phyloP scores from a whole-genome alignment of 2,329 filamentous ascomycete genomes.

The Lecanicillium sp. region DNA sequence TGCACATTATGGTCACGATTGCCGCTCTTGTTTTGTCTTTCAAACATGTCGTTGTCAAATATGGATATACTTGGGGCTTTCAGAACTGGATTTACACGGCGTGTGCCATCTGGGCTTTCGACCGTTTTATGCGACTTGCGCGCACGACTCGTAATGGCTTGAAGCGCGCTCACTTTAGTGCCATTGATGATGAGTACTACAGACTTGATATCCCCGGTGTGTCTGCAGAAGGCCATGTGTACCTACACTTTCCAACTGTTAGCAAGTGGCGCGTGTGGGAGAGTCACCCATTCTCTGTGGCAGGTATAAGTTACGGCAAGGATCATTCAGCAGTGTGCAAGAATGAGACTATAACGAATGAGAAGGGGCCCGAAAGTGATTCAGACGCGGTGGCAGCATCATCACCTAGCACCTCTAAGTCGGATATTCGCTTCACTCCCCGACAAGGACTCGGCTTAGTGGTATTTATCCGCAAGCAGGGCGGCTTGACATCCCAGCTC shows the following conservation, averaged over 20 bases:
- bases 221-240: slow-evolving; percentile 19
- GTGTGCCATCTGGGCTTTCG: slow-evolving; percentile 20
- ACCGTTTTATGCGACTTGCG: slow-evolving; percentile 17
- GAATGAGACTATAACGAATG: slow-evolving; percentile 10
- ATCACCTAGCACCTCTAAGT: background rate
- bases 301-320: slow-evolving; percentile 12
- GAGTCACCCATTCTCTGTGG: slow-evolving; percentile 23
- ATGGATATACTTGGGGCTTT: slow-evolving; percentile 31
- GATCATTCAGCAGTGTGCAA: slow-evolving; percentile 3
- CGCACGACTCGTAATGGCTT: slow-evolving; percentile 12
- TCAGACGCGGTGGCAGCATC: slow-evolving; percentile 2
- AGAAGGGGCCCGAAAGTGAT: background rate
- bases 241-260: slow-evolving; percentile 20
- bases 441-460: slow-evolving; percentile 16
- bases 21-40: slow-evolving; percentile 33
- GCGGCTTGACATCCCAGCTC: slow-evolving; percentile 16
- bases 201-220: slow-evolving; percentile 19
- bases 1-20: slow-evolving; percentile 32
- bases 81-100: slow-evolving; percentile 23
- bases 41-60: slow-evolving; percentile 30
- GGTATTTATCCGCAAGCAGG: slow-evolving; percentile 17
- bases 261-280: slow-evolving; percentile 23
- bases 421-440: background rate
- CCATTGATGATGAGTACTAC: slow-evolving; percentile 20
- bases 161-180: slow-evolving; percentile 18